These are phyloP conservation scores for Podospora bellae-mahoneyi DNA, from an alignment of 495 filamentous ascomycete species.

Conservation along the genomic window DNA sequence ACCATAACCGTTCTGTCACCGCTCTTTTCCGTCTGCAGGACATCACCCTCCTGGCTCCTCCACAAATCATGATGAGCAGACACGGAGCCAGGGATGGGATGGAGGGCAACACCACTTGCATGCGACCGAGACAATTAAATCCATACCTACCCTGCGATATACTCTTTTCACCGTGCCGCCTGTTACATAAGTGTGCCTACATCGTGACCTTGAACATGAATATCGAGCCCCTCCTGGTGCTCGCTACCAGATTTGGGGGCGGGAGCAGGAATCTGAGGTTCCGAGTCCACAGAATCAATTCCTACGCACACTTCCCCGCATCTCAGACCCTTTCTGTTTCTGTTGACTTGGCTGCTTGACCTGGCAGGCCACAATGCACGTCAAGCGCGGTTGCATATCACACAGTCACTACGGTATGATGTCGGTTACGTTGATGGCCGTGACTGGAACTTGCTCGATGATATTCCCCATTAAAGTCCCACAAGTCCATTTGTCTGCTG, in stretches of 20 bases:
- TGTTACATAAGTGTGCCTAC: neutral
- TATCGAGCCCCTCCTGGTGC: neutral
- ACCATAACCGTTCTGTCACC: constrained; percentile 16
- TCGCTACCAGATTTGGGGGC: constrained; percentile 1
- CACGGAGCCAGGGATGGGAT: neutral
- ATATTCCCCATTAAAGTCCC: neutral
- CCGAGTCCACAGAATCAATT: neutral
- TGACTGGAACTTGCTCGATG: constrained; percentile 18
- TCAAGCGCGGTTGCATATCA: constrained; percentile 8
- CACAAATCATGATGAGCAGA: neutral
- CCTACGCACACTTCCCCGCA: neutral
- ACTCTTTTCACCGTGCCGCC: neutral
- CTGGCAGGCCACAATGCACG: neutral
- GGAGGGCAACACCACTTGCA: neutral
- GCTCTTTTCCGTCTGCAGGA: constrained; percentile 17
- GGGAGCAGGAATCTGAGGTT: constrained; percentile 3
- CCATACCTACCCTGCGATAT: neutral
- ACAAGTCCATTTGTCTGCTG: neutral
- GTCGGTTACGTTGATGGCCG: constrained; percentile 18
- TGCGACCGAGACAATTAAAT: neutral
- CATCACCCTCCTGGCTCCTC: neutral
- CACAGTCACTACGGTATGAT: constrained; percentile 6
- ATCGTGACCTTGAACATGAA: neutral
- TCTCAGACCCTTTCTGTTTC: neutral
- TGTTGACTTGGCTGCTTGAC: neutral